Base-by-base conservation (phyloP, 164 flowering plant species). In the Sextonia rubra region DNA sequence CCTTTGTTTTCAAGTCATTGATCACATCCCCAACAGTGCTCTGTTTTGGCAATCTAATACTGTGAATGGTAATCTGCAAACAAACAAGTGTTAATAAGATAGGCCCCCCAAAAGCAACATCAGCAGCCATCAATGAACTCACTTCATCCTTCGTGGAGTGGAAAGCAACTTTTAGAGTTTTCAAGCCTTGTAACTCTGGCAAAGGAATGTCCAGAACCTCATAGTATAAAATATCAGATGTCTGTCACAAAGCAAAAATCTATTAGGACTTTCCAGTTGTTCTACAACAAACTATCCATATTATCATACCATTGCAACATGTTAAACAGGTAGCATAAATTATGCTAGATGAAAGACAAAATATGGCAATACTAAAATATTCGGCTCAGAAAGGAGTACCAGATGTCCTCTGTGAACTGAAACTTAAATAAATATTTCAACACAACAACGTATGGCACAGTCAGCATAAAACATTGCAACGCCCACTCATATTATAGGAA, bases 141-240 rank as follows among this genome's bases (percentile, higher is more conserved):
- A 93, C 98, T 73, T 92, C 98, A 77, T 94, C 94, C 73, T 92
- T 92, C 55, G 87, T 83, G 1, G 93, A 85, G 82, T 89, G 93
- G 74, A 90, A 94, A 76, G 97, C 94, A 69, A 94, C 97, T 85
- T 90, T 94, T 67, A 94, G 82, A 75, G 83, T 92, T 81, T 92
- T 94, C 24, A 94, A 78, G 32, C 95, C 92, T 85, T 94, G 97
- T 80, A 94, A 71, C 79, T 94, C 97, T 60, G 98, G 97, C 58
- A 94, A 83, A 64, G 98, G 97, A 65, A 94, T 91, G 82, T 94
- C 98, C 83, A 94, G 61, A 1, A 94, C 93, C 82, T 94, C 98
- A 79, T 94, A 94, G 71, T 94, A 92, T 79, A 94, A 80, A 32
- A 92, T 89, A 82, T 94, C 98, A 62, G 97, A 89, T 25, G 79